These are phyloP conservation scores for Tetrapisispora phaffii DNA, from an alignment of 805 yeast species.

Conservation along the genomic window DNA sequence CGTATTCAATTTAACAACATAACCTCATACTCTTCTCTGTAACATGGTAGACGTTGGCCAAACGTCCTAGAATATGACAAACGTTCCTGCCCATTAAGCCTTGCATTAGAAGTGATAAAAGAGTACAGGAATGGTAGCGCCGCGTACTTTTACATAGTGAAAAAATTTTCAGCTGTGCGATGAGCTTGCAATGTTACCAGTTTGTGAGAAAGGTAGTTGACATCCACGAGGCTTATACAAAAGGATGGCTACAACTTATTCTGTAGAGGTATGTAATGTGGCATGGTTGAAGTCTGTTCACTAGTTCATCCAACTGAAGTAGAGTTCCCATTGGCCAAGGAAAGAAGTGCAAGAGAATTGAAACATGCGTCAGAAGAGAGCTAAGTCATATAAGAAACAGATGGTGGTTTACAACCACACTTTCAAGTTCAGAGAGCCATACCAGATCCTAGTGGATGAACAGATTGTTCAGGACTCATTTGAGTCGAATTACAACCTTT, in stretches of 20 bases:
- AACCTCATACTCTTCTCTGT: neutral
- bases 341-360: no score
- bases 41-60: no score
- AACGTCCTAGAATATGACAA: no score
- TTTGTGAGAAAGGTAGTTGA: no score
- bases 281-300: neutral
- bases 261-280: neutral
- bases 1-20: neutral
- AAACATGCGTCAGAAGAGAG: conserved; percentile 94
- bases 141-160: neutral
- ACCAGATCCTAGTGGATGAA: conserved; percentile 81
- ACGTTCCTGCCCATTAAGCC: no score
- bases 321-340: neutral
- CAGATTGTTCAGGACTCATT: conserved; percentile 59
- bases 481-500: conserved; percentile 63
- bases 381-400: conserved; percentile 87
- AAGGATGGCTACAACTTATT: neutral
- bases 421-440: conserved; percentile 89
- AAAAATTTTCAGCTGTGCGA: conserved; percentile 3
- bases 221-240: no score
- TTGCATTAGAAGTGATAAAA: no score
- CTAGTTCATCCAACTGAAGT: neutral
- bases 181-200: neutral
- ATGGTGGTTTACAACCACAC: conserved; percentile 76
- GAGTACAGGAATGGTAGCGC: neutral